phyloP scores from a whole-genome alignment of 2,329 filamentous ascomycete genomes.

The Trichophyton simii region DNA sequence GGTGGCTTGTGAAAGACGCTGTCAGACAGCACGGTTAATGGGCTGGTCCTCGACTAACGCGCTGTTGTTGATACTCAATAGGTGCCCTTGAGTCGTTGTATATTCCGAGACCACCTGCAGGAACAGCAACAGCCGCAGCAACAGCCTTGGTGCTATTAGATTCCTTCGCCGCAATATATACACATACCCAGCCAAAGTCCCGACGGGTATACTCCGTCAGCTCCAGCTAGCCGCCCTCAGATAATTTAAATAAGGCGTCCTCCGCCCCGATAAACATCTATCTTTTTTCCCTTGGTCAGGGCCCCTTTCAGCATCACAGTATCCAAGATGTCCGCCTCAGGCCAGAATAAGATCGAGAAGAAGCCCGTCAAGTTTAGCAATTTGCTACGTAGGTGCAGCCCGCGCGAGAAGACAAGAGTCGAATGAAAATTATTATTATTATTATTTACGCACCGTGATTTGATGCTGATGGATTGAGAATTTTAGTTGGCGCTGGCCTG shows the following conservation, averaged over 20 bases:
- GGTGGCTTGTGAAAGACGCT: neutral
- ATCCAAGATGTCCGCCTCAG: constrained; percentile 17
- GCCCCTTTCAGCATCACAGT: constrained; percentile 50
- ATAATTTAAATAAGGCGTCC: neutral
- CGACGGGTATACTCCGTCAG: neutral
- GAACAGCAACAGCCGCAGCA: neutral
- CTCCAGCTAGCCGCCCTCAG: neutral
- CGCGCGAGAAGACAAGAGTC: neutral
- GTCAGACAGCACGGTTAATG: neutral
- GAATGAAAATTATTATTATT: neutral
- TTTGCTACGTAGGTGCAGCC: constrained; percentile 53
- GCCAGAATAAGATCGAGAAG: constrained; percentile 64
- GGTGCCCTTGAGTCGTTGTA: neutral
- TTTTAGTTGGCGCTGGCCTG: constrained; percentile 66
- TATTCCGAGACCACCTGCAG: neutral
- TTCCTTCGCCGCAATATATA: neutral
- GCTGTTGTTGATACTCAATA: neutral
- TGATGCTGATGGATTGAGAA: constrained; percentile 9
- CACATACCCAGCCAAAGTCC: neutral
- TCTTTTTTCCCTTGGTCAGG: constrained; percentile 85
- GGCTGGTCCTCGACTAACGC: neutral
- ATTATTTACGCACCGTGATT: neutral
- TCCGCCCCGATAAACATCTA: neutral
- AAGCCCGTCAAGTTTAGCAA: constrained; percentile 99
- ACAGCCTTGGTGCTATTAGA: neutral